A percentile compares a stretch with the other conserved stretches of the same genome.
Evolutionary conservation across 148 eudicot species (phyloP).

Genomic region (Diospyros kaki): DNA sequence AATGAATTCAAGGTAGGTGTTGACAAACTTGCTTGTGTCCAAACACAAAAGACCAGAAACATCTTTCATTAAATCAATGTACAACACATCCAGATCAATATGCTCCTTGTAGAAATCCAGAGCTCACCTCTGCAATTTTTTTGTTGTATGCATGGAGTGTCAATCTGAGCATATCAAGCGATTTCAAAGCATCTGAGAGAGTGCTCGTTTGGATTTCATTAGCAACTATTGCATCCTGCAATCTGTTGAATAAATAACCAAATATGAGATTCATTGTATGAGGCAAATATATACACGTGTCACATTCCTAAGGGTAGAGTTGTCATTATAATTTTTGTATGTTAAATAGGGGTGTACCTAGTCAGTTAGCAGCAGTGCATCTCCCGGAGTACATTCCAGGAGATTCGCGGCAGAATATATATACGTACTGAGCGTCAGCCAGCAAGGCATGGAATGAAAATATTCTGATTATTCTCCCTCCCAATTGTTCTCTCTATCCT

Average conservation of each 20-base stretch:
- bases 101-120: not conserved
- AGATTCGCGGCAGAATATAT: too few species aligned
- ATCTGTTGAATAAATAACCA: slow-evolving; percentile 32
- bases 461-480: too few species aligned
- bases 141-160: slow-evolving; percentile 71
- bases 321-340: too few species aligned
- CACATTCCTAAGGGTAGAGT: too few species aligned
- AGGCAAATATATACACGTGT: too few species aligned
- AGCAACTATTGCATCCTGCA: slow-evolving; percentile 46
- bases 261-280: not conserved
- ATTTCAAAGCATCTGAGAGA: slow-evolving; percentile 45
- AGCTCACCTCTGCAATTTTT: slow-evolving; percentile 78
- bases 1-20: not conserved
- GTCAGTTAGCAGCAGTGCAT: too few species aligned
- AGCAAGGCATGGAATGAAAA: too few species aligned
- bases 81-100: not conserved
- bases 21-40: not conserved
- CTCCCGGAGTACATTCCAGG: too few species aligned
- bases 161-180: slow-evolving; percentile 45
- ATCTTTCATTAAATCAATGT: not conserved
- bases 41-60: slow-evolving; percentile 2
- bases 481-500: too few species aligned
- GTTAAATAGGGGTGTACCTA: too few species aligned
- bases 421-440: too few species aligned
- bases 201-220: slow-evolving; percentile 25